Percentiles rank a stretch among this genome's conserved stretches.
These are phyloP conservation scores for Salinomyces thailandicus DNA, from an alignment of 2,329 filamentous ascomycete genomes.

Conservation along the genomic window DNA sequence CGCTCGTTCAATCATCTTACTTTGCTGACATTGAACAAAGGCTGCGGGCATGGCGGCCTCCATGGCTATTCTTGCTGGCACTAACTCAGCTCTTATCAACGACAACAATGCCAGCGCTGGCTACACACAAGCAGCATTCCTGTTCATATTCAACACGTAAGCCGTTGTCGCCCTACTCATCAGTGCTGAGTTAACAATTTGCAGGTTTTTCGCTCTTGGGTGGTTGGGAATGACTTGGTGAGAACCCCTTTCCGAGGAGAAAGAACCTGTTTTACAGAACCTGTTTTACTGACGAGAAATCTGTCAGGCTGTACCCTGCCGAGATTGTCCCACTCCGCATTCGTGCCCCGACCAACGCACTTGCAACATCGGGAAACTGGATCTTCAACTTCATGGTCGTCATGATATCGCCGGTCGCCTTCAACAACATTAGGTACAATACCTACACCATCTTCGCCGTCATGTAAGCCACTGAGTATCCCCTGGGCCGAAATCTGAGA, in stretches of 20 bases:
- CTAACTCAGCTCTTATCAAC: conserved; percentile 13
- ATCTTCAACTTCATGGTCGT: conserved; percentile 38
- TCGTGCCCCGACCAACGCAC: conserved; percentile 25
- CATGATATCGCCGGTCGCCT: conserved; percentile 52
- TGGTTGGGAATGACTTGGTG: conserved; percentile 27
- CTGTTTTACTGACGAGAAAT: no score
- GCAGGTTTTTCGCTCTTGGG: conserved; percentile 29
- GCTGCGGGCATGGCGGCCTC: conserved; percentile 38
- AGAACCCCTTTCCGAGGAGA: no score
- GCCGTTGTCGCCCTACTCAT: no score
- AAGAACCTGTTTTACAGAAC: no score
- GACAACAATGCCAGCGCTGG: background rate
- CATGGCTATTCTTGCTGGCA: conserved; percentile 23
- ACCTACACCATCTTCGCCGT: conserved; percentile 58
- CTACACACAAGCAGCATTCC: conserved; percentile 23
- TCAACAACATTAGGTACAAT: conserved; percentile 27
- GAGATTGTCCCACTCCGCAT: conserved; percentile 21
- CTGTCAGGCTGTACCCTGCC: conserved; percentile 12
- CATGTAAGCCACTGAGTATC: conserved; percentile 53
- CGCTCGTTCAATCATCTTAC: conserved; percentile 7
- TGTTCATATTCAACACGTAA: conserved; percentile 29
- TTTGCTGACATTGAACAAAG: conserved; percentile 58
- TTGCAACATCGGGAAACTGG: conserved; percentile 46
- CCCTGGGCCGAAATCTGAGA: conserved; percentile 33
- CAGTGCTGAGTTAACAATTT: no score